phyloP scores from a whole-genome alignment of 2,329 filamentous ascomycete genomes.

The Fusarium pseudonygamai region DNA sequence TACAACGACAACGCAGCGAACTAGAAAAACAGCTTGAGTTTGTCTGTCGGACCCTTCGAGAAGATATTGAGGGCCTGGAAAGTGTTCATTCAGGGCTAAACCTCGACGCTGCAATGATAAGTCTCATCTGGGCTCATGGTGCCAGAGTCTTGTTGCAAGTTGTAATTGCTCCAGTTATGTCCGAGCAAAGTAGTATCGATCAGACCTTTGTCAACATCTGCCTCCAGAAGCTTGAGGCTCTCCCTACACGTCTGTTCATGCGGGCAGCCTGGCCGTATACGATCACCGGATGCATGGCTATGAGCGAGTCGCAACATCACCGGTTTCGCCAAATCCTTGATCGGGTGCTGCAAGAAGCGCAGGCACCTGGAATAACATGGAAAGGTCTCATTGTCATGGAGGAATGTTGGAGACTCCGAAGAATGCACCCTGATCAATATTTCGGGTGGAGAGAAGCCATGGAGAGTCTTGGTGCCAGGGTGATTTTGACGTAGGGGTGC shows the following conservation, averaged over 20 bases:
- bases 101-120: neutral
- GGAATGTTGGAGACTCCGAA: neutral
- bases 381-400: neutral
- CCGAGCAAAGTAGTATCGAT: neutral
- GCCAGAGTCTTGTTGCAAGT: neutral
- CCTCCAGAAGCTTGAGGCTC: neutral
- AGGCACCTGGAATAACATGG: neutral
- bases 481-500: neutral
- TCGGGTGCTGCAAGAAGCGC: neutral
- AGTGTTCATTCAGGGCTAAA: neutral
- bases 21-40: neutral
- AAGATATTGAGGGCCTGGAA: neutral
- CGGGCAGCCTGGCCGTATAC: neutral
- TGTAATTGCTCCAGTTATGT: too few species aligned
- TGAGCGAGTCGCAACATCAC: neutral
- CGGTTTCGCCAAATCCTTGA: neutral
- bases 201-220: neutral
- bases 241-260: neutral
- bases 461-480: neutral
- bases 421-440: neutral
- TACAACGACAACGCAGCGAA: neutral
- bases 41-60: neutral
- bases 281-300: neutral
- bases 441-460: neutral
- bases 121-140: neutral